Conservation (phyloP, 148 eudicot genomes). For the Vaccinium myrtillus region DNA sequence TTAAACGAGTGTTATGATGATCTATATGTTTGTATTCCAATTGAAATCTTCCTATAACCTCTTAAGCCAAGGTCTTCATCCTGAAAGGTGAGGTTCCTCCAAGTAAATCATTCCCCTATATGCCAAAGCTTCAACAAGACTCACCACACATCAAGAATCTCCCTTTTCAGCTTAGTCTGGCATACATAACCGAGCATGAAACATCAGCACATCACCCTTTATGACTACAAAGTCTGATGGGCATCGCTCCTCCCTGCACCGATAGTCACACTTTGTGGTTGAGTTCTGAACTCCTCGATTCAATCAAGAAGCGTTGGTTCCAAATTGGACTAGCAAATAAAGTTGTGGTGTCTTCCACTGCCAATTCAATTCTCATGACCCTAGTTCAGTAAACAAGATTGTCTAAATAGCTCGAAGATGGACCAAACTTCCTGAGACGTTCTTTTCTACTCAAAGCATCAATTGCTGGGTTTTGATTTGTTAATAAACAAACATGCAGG, state of each 20-base stretch:
- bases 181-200: neutral
- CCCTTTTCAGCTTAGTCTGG: neutral
- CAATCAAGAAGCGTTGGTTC: neutral
- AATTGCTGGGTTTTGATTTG: neutral
- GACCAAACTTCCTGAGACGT: neutral
- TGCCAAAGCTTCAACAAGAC: neutral
- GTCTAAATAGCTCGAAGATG: neutral
- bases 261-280: neutral
- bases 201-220: neutral
- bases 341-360: neutral
- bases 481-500: constrained; percentile 39
- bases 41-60: neutral
- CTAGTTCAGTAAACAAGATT: neutral
- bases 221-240: too few relatives aligned
- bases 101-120: neutral
- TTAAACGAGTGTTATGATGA: neutral
- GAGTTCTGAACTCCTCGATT: neutral
- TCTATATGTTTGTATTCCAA: neutral
- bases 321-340: neutral
- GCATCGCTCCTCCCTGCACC: too few relatives aligned
- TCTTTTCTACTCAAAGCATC: neutral
- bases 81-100: neutral
- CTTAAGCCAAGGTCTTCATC: neutral
- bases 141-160: neutral
- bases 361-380: neutral